Base-by-base conservation (phyloP, 2,329 filamentous ascomycete genomes). In the Bipolaris bicolor region DNA sequence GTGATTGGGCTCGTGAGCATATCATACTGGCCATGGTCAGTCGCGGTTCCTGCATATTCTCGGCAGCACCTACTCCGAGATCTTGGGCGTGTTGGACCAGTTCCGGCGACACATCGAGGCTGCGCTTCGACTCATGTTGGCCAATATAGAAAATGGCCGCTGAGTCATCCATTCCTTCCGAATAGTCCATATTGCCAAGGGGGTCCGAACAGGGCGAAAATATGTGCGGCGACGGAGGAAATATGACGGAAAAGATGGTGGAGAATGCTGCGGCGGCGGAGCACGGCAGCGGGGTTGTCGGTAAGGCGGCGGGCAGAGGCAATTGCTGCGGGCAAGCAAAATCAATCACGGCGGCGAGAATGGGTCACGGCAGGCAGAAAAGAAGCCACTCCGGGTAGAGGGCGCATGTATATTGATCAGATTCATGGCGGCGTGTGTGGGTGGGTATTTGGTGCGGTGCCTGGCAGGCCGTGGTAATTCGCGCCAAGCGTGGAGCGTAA, bases 1-100 rank as follows among this genome's bases (percentile, higher is more conserved):
- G 90, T 94, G 72, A 96, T 88, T 49, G 90, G 89, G 16, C 87
- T 88, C 4, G 90, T 93, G 62, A 90, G 83, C 80, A 92, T 91
- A 71, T 88, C 86, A 80, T 94, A 91, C 90, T 93, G 65, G n/a
- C 60, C 16, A 13, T 5, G 3, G 44, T 58, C 33, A 62, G 60
- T 34, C 33, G 22, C 11, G 7, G 33, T 40, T 16, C 41, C 11
- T 47, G 26, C 26, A 26, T 47, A 36, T 31, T 11, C 26, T 43
- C 20, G 29, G n/a, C 40, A 13, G 59, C 44, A 58, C 86, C 80
- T 83, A 90, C 88, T 78, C 88, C 88, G 61, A 84, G 80, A 69
- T 89, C 88, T 62, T 91, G 82, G 10, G 91, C 83, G 69, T 89
- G 83, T 50, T 83, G 82, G 67, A 91, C 86, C 70, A 90, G 82